Evolutionary conservation across 2,329 filamentous ascomycete genomes (phyloP).

Genomic region (Penicillium paneum): DNA sequence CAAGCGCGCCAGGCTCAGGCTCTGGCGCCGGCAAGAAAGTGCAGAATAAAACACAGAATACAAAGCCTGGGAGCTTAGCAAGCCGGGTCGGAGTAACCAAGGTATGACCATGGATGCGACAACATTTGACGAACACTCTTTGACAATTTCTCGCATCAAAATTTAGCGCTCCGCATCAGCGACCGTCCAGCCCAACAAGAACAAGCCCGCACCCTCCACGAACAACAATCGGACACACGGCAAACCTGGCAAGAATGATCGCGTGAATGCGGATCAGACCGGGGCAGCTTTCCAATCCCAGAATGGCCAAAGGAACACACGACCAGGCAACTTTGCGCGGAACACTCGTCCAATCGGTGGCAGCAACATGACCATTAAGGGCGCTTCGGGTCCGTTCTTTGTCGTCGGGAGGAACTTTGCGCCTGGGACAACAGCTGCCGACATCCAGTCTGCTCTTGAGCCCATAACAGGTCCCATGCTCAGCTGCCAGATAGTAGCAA

Average conservation of each 20-base stretch:
- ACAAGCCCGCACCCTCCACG: constrained; percentile 36
- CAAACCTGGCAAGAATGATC: constrained; percentile 32
- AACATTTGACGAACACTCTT: neutral
- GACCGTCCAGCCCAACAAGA: constrained; percentile 37
- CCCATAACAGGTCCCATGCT: constrained; percentile 52
- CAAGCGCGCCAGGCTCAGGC: constrained; percentile 47
- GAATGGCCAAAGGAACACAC: constrained; percentile 31
- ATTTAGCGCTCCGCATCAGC: constrained; percentile 42
- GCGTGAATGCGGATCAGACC: constrained; percentile 35
- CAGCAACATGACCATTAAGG: constrained; percentile 53
- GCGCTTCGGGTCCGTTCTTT: constrained; percentile 53
- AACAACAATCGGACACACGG: constrained; percentile 20
- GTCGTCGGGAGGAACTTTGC: constrained; percentile 63
- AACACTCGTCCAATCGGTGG: neutral
- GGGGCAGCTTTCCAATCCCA: constrained; percentile 30
- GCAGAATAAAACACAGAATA: constrained; percentile 38
- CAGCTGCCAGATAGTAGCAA: constrained; percentile 53
- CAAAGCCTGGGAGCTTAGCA: constrained; percentile 51
- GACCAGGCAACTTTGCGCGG: constrained; percentile 26
- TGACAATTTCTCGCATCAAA: neutral
- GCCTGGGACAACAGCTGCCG: constrained; percentile 62
- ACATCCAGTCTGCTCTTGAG: constrained; percentile 61
- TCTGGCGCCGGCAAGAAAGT: constrained; percentile 15
- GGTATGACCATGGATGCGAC: constrained; percentile 33
- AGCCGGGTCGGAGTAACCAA: constrained; percentile 60